Base-by-base conservation (phyloP, 176 grass and related monocot species). In the Paspalum vaginatum region DNA sequence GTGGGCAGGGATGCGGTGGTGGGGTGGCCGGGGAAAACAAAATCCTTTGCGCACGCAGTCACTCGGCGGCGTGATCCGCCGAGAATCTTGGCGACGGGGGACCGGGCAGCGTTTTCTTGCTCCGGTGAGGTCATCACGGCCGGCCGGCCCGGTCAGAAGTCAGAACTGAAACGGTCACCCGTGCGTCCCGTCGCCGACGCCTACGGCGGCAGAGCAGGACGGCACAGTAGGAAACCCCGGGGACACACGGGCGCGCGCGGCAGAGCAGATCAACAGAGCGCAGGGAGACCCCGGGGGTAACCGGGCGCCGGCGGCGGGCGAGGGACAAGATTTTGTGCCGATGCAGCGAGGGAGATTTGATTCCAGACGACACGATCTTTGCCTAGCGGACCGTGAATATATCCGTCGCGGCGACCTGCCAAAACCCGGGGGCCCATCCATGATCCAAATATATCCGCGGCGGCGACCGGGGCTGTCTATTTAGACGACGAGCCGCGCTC, bases 331-430 rank as follows among this genome's bases (percentile, higher is more conserved):
- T 79, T 78, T 87, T 74, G 57, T 62, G 46, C 67, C 49, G 51
- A 51, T 27, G 25, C 61, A 76, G 38, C 62, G 42, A 46, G 53
- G n/a, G n/a, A 84, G 69, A 88, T 80, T 41, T 56, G 77, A 84
- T 85, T 84, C 87, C 9, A 15, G 45, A 48, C 62, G 70, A 70
- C 54, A 61, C 20, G 76, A 85, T 85, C 81, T 84, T 84, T 80
- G 81, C 16, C 61, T 53, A 46, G 81, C 61, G 81, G 70, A 84
- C 62, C 11, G 61, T 89, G 87, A 81, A 70, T 75, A 74, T 79
- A 68, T 88, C 76, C 52, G 14, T 25, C 44, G 38, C 65, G 62
- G 61, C 77, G 61, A 78, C 85, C 85, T 5, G 21, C 21, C 57
- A 0, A 80, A 85, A 84, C 84, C 87, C 24, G 67, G 52, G 52